A percentile compares a stretch with the other conserved stretches of the same genome.
phyloP scores from a whole-genome alignment of 805 yeast species.

The Saccharomycopsis oosterbeekiorum region DNA sequence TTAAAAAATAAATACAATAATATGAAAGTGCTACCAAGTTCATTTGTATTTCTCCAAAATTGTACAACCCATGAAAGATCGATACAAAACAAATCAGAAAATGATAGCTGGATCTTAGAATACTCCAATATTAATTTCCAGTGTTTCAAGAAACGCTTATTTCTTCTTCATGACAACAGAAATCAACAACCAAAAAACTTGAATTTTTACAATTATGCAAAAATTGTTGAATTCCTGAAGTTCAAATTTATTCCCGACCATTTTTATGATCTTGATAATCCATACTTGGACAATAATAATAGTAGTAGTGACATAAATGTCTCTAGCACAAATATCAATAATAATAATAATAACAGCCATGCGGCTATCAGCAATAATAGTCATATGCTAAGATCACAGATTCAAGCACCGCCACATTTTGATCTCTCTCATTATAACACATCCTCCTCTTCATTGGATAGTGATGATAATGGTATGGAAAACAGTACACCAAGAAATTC shows the following conservation, averaged over 20 bases:
- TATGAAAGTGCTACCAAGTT: constrained; percentile 10
- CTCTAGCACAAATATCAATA: not conserved
- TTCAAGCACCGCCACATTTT: not conserved
- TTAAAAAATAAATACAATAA: not conserved
- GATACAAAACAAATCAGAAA: not conserved
- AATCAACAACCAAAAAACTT: not conserved
- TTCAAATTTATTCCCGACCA: not conserved
- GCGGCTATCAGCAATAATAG: not conserved
- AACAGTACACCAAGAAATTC: not conserved
- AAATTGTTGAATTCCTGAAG: constrained; percentile 5
- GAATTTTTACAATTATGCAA: constrained; percentile 5
- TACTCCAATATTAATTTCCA: constrained; percentile 13
- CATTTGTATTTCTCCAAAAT: constrained; percentile 11
- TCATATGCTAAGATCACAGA: not conserved
- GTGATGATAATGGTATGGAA: not conserved
- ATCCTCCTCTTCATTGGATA: constrained; percentile 1
- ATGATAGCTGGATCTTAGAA: constrained; percentile 9
- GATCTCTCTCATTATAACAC: not conserved
- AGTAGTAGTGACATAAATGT: not conserved
- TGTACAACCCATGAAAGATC: not conserved
- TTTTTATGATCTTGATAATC: not conserved
- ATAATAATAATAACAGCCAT: not conserved
- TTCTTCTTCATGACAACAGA: not conserved
- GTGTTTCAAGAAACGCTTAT: constrained; percentile 11
- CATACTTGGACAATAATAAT: not conserved